Base-by-base conservation (phyloP, 805 yeast genomes). In the Pichia californica region DNA sequence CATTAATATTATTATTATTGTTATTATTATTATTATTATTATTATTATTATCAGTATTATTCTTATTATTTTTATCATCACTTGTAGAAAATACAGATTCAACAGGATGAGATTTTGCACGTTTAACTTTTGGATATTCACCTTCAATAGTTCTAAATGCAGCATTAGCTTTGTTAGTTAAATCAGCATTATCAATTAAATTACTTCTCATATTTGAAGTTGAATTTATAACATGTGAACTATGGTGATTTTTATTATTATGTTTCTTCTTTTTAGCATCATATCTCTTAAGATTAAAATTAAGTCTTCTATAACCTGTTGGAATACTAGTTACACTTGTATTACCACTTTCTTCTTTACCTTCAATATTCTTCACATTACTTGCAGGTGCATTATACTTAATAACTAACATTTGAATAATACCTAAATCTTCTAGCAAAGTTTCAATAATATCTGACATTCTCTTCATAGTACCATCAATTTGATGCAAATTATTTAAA, bases 371-470 rank as follows among this genome's bases (percentile, higher is more conserved):
- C 36, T 53, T 52, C 11, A 55, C 65, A 45, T 51, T 59, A 37
- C 64, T 59, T 20, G 58, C 50, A 7, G 54, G 47, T 6, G 64
- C 63, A 40, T 49, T 41, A 37, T 46, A 62, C n/a, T 58, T 59
- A 21, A 47, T 51, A 15, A 59, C 63, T 14, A 63, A 43, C 3
- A 57, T 42, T 25, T 56, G 54, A 40, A 61, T 58, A 19, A 69
- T 59, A 29, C 73, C 73, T 11, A 70, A 51, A 52, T 71, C 75
- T 36, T 64, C 65, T 27, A 66, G 52, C 18, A 71, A 52, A 2
- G 71, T 68, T 42, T 68, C 70, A 25, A 67, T 61, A 15, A 70
- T 65, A 48, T 69, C 74, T 43, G 68, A 60, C 36, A 69, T 63
- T 49, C 73, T 55, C 45, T 62, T 59, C 62, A 68, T 69, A 3